Evolutionary conservation across 805 yeast species (phyloP).

Genomic region (Saturnispora kantuleensis): DNA sequence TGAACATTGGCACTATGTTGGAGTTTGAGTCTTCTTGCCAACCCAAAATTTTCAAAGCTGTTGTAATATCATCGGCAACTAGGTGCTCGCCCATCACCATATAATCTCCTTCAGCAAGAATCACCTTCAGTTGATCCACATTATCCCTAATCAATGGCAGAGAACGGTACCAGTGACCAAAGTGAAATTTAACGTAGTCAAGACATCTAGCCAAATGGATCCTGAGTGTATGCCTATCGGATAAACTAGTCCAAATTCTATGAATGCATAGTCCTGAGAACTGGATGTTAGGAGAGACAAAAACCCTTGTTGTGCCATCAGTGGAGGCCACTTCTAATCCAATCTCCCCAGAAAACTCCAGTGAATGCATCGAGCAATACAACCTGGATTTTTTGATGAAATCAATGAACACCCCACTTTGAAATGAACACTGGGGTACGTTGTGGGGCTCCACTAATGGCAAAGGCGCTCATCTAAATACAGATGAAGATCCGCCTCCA

Average conservation of each 20-base stretch:
- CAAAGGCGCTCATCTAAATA: background rate
- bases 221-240: background rate
- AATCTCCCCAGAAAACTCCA: background rate
- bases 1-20: conserved; percentile 4
- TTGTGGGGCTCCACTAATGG: background rate
- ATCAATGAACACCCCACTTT: background rate
- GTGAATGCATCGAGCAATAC: conserved; percentile 1
- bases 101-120: background rate
- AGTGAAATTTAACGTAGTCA: conserved; percentile 1
- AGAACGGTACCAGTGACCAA: background rate
- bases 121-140: background rate
- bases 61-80: background rate
- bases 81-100: background rate
- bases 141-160: background rate
- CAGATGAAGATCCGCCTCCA: background rate
- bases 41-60: background rate
- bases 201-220: conserved; percentile 4
- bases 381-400: background rate
- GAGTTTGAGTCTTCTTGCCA: background rate
- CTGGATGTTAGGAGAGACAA: conserved; percentile 3
- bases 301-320: background rate
- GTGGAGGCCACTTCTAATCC: conserved; percentile 2
- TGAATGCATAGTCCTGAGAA: background rate
- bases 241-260: conserved; percentile 3
- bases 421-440: background rate